Conservation (phyloP, 805 yeast species). For the Clavispora phyllophila region DNA sequence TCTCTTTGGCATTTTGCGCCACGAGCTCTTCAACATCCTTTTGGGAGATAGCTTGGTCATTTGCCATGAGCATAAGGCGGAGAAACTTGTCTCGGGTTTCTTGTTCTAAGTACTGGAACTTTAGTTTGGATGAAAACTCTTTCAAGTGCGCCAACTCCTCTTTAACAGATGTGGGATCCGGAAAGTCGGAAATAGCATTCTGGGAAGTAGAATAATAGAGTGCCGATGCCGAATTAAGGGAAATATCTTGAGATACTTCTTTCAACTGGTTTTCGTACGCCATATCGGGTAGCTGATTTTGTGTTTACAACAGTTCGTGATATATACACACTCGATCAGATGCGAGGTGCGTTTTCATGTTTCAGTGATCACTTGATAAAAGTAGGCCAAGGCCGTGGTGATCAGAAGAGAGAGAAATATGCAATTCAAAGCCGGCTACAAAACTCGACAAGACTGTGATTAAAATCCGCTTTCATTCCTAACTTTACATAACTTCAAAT, state of each 20-base stretch:
- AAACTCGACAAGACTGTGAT: too few relatives aligned
- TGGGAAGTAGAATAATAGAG: neutral
- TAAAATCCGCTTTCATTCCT: too few relatives aligned
- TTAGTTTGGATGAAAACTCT: conserved; percentile 47
- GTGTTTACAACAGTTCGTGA: neutral
- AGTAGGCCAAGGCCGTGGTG: too few relatives aligned
- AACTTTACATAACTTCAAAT: neutral
- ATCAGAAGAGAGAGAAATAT: too few relatives aligned
- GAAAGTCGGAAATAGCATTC: neutral
- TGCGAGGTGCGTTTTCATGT: too few relatives aligned
- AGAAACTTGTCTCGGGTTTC: conserved; percentile 68
- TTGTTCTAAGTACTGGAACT: conserved; percentile 64
- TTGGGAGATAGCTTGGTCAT: conserved; percentile 25
- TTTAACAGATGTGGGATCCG: conserved; percentile 3
- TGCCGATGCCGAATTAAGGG: neutral
- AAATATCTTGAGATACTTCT: neutral
- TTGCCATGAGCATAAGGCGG: conserved; percentile 38
- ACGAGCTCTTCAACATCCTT: conserved; percentile 28
- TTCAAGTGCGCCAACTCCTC: conserved; percentile 33
- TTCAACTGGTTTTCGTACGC: neutral
- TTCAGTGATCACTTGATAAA: too few relatives aligned
- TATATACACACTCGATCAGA: neutral
- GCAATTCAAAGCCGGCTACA: too few relatives aligned
- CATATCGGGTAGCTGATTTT: neutral
- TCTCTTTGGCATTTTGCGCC: conserved; percentile 18